Percentiles rank a stretch among this genome's conserved stretches.
Conservation (phyloP, 371 early-diverging fungal genomes). For the Haplosporangium sp. region DNA sequence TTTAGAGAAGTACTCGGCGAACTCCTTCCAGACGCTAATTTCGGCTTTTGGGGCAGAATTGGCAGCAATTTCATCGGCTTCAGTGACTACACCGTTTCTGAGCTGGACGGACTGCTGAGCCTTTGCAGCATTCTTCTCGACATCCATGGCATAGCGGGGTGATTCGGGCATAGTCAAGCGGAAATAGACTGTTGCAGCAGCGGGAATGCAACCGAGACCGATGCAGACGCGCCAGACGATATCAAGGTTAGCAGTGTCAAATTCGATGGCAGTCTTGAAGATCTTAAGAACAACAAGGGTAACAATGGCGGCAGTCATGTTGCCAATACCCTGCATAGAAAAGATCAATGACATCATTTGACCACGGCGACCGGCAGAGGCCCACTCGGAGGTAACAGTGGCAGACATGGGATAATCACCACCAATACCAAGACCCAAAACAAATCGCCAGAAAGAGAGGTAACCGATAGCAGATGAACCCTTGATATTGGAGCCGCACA, state of each 20-base stretch:
- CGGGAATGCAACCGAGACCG: conserved; percentile 86
- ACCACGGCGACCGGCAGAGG: conserved; percentile 75
- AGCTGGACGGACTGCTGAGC: conserved; percentile 54
- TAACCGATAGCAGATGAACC: background rate
- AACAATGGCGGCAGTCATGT: conserved; percentile 82
- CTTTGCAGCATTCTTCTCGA: conserved; percentile 69
- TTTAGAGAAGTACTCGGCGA: conserved; percentile 61
- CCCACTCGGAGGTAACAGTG: conserved; percentile 90
- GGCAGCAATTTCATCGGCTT: conserved; percentile 13
- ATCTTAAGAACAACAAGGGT: conserved; percentile 76
- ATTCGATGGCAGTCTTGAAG: conserved; percentile 72
- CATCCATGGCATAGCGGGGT: conserved; percentile 86
- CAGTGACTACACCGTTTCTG: conserved; percentile 49
- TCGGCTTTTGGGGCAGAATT: conserved; percentile 48
- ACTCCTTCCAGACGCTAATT: conserved; percentile 45
- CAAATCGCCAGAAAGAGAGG: conserved; percentile 84
- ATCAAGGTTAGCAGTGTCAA: conserved; percentile 68
- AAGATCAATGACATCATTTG: conserved; percentile 86
- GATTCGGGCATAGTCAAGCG: conserved; percentile 94
- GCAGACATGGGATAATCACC: conserved; percentile 92
- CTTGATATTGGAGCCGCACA: conserved; percentile 61
- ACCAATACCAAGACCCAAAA: conserved; percentile 89
- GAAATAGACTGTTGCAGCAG: conserved; percentile 83
- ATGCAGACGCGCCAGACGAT: conserved; percentile 89
- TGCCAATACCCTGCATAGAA: conserved; percentile 94